Evolutionary conservation across 169 alveolate species (phyloP).

Genomic region (Eimeria maxima): DNA sequence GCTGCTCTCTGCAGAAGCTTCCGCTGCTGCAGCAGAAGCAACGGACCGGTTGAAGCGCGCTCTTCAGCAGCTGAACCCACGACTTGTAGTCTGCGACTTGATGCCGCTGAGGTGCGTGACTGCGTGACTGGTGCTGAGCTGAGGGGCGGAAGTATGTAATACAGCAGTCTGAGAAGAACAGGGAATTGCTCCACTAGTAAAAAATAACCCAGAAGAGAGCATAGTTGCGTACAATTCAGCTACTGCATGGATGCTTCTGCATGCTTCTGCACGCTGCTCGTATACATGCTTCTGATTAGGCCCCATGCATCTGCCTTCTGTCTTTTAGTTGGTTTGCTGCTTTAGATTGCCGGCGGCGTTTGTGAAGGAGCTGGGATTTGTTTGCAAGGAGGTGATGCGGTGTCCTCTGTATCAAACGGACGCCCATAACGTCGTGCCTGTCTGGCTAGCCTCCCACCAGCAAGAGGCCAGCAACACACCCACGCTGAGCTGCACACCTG

Average conservation of each 20-base stretch:
- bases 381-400: background rate
- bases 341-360: slow-evolving; percentile 49
- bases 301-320: too few species aligned
- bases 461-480: slow-evolving; percentile 73
- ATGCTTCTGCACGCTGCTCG: background rate
- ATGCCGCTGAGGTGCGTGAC: slow-evolving; percentile 62
- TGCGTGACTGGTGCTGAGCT: background rate
- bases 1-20: slow-evolving; percentile 78
- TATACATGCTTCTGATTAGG: background rate
- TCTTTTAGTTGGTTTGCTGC: background rate
- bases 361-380: background rate
- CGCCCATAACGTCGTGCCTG: slow-evolving; percentile 86
- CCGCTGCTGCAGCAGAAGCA: background rate
- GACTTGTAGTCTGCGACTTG: slow-evolving; percentile 49
- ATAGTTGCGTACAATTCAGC: background rate
- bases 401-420: slow-evolving; percentile 86
- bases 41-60: background rate
- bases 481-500: too few species aligned
- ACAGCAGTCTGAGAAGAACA: too few species aligned
- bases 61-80: slow-evolving; percentile 14
- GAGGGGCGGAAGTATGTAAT: background rate
- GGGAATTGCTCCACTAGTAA: too few species aligned
- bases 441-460: slow-evolving; percentile 86
- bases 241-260: background rate
- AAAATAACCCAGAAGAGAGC: too few species aligned